Base-by-base conservation (phyloP, 1,284 basidiomycete genomes). In the Sphaerobolus stellatus region DNA sequence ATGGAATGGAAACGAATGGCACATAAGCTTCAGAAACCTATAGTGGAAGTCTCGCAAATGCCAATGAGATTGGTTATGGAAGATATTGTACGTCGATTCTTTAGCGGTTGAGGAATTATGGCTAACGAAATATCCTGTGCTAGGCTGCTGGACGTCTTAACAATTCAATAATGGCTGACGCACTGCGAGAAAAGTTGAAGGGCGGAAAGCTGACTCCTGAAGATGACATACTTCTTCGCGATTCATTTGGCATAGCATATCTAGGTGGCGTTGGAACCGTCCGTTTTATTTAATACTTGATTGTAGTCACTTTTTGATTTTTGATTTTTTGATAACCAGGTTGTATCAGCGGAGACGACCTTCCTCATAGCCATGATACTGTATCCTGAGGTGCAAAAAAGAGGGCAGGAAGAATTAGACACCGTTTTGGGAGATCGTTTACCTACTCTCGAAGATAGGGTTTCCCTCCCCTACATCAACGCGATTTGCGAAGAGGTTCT, bases 331-430 rank as follows among this genome's bases (percentile, higher is more conserved):
- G n/a, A n/a, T n/a, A n/a, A n/a, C n/a, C n/a, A 51, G 49, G 79
- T 76, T 9, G 69, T 77, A 1, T 74, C 73, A 6, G 72, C 71
- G 2, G 61, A 77, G 18, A 66, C 71, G 0, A 74, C 78, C 0
- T 81, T 82, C 58, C 57, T 82, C 24, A 70, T 79, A 31, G 71
- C 78, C 7, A 80, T 82, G 77, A 73, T 79, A 3, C 61, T 78
- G 18, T 63, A 78, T 56, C 80, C 78, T 1, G 67, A 71, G 4
- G 67, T 71, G 1, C 79, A 80, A 57, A 54, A 45, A 13, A 69
- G 64, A 31, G 76, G 75, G 4, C 78, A 76, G 56, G 59, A 58
- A 24, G 80, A 83, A 61, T 68, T 83, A 45, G 72, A 77, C 52
- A 57, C 59, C 24, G 65, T 76, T 22, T 64, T 74, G 18, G 75